Base-by-base conservation (phyloP, 2,329 filamentous ascomycete genomes). In the Aspergillus fructus region DNA sequence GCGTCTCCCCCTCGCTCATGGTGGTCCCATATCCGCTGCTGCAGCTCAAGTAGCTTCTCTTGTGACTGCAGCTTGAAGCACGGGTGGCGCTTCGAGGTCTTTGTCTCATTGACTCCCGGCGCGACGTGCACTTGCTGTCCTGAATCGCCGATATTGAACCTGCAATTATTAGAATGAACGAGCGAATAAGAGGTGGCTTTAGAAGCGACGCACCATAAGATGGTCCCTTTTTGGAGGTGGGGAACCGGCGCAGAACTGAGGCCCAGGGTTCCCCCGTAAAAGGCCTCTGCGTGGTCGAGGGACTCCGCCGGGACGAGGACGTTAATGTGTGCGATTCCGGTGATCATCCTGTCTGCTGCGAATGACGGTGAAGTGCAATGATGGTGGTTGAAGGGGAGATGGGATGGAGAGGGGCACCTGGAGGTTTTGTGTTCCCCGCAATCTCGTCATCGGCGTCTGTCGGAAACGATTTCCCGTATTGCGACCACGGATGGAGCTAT, bases 61-160 rank as follows among this genome's bases (percentile, higher is more conserved):
- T 65, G 69, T 12, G 74, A 79, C 1, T 69, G 76, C 2, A 87
- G 63, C 39, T 76, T 78, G 63, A 88, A 87, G 69, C 85, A 88
- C 3, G 84, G 83, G 63, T 88, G 85, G 2, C 83, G 76, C 2
- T 83, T 76, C 2, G 73, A 72, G 0, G 80, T 79, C 5, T 59
- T 49, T 1, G 70, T 63, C 23, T 79, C 74, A 33, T 78, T 78
- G 1, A 73, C 64, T 0, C 80, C 81, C 54, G 66, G 62, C 0
- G 80, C 80, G 49, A 86, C 70, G 64, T 86, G 83, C 13, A 87
- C 75, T 71, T 86, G 83, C 65, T 86, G 83, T 2, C 79, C 78
- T 3, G 76, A 76, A 3, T 69, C 69, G 6, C 74, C 73, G 13
- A 77, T 82, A 55, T 87, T 82, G 73, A 87, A 83, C 78, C 72